phyloP scores from a whole-genome alignment of 1,139 yeast genomes.

The Nakaseomyces glabratus region DNA sequence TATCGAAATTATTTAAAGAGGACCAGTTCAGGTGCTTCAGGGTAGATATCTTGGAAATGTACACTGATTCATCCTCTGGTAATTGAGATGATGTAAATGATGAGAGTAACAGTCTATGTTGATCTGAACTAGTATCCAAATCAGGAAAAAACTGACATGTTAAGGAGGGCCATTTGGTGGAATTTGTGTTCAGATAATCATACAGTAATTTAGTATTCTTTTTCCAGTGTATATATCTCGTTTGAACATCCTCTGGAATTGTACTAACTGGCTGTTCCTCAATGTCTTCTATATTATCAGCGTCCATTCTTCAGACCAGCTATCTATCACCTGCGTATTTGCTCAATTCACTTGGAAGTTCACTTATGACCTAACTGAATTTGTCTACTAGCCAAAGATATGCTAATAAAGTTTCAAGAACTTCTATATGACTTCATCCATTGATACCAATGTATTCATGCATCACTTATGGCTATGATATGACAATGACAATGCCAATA shows the following conservation, averaged over 20 bases:
- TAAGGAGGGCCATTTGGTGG: slow-evolving; percentile 72
- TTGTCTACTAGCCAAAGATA: too few species aligned
- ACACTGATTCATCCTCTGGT: slow-evolving; percentile 29
- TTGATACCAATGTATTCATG: too few species aligned
- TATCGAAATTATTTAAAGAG: slow-evolving; percentile 31
- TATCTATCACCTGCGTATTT: slow-evolving; percentile 3
- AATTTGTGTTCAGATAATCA: slow-evolving; percentile 65
- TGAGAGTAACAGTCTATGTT: slow-evolving; percentile 27
- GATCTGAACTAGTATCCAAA: slow-evolving; percentile 25
- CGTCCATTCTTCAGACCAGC: not conserved
- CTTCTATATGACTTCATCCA: too few species aligned
- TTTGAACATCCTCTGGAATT: slow-evolving; percentile 32
- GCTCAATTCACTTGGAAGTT: slow-evolving; percentile 7
- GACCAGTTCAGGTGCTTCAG: slow-evolving; percentile 28
- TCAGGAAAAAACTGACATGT: slow-evolving; percentile 70
- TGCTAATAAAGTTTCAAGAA: too few species aligned
- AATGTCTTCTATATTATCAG: slow-evolving; percentile 1
- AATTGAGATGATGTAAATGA: slow-evolving; percentile 31
- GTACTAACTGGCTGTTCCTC: too few species aligned
- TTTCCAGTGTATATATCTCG: slow-evolving; percentile 66
- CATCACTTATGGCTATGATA: too few species aligned
- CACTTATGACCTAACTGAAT: too few species aligned
- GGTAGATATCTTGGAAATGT: slow-evolving; percentile 27
- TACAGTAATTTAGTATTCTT: slow-evolving; percentile 66
- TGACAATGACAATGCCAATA: too few species aligned